phyloP scores from a whole-genome alignment of 2,329 filamentous ascomycete genomes.

The Conoideocrella luteorostrata region DNA sequence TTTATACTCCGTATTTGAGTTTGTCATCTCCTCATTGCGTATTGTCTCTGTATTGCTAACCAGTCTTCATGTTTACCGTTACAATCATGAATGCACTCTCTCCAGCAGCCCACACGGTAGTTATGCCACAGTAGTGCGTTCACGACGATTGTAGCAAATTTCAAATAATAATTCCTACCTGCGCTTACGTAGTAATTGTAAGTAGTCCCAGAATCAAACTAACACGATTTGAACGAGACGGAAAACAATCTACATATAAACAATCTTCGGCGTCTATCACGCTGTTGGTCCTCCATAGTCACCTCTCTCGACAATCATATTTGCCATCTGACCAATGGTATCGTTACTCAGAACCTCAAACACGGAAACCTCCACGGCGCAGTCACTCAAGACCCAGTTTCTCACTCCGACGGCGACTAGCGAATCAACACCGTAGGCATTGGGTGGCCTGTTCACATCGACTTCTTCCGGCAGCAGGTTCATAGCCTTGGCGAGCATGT shows the following conservation, averaged over 20 bases:
- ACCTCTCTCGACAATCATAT: constrained; percentile 27
- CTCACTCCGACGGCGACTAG: constrained; percentile 45
- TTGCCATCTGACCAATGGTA: constrained; percentile 32
- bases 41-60: too few species aligned
- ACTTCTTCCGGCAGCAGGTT: constrained; percentile 38
- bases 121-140: too few species aligned
- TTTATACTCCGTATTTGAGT: background rate
- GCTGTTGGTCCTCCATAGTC: constrained; percentile 16
- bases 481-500: constrained; percentile 38
- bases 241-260: background rate
- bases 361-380: constrained; percentile 37
- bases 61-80: too few species aligned
- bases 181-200: too few species aligned
- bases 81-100: too few species aligned
- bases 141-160: too few species aligned
- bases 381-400: constrained; percentile 43
- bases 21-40: background rate
- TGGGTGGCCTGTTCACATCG: constrained; percentile 32
- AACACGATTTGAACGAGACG: too few species aligned
- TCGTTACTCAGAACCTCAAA: constrained; percentile 41
- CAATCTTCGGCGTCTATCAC: background rate
- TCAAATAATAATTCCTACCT: too few species aligned
- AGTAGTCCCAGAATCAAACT: too few species aligned
- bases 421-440: constrained; percentile 46
- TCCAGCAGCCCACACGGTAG: too few species aligned